Base-by-base conservation (phyloP, 345 rosid genomes). In the Rhodamnia argentea region DNA sequence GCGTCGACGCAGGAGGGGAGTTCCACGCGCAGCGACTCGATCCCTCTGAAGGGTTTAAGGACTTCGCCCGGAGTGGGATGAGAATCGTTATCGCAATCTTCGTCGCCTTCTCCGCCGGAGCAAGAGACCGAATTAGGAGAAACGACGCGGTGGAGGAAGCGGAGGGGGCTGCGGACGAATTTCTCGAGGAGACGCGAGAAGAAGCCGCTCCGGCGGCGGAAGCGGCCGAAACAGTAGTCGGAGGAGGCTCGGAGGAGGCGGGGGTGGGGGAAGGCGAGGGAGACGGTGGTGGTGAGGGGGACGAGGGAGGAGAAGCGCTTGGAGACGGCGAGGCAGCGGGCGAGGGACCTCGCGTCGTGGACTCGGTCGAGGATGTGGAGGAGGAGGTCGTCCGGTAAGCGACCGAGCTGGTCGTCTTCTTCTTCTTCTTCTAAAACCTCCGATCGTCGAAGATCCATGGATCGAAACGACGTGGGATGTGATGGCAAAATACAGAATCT, bases 1-100 rank as follows among this genome's bases (percentile, higher is more conserved):
- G 78, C 88, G 7, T 29, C 52, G 5, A 82, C 89, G 13, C 54
- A 50, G 12, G 83, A 86, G 37, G 93, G 93, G 27, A 91, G 86
- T 88, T 88, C 85, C 1, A 93, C 37, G 59, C 87, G 88, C 85
- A 93, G 78, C 11, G 87, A 89, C 50, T 86, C 85, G 16, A 90
- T 52, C n/a, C 86, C 87, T 52, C 23, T 32, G 86, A 92, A 92
- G 6, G 82, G 84, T 55, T 84, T 87, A 83, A 92, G 83, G 22
- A 87, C 85, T 6, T 64, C 83, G 27, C 44, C 57, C 32, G 87
- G 85, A 26, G 14, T 1, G 78, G 47, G 47, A 18, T 1, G 13
- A 20, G 78, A 37, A 70, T 87, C 83, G 51, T 47, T 50, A 15
- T 83, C 62, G 5, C 90, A 70, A 57, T 40, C 40, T 9, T 10